A percentile compares a stretch with the other conserved stretches of the same genome.
Conservation (phyloP, 225 moss, liverwort and hornwort genomes). For the Anthoceros angustus region DNA sequence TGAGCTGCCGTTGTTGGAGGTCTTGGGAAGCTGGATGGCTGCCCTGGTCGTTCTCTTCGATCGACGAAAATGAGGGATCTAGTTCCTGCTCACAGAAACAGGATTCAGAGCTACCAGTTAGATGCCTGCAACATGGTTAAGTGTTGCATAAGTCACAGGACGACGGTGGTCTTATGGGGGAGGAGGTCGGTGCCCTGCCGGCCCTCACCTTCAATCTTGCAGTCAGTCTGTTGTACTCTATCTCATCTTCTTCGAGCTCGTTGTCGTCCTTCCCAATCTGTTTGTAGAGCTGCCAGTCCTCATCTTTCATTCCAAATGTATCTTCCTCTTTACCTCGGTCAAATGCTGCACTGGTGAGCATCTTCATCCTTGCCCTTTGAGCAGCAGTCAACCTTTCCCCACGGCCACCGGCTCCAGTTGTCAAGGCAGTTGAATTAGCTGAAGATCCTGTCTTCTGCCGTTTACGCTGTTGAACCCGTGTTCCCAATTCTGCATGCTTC, state of each 20-base stretch:
- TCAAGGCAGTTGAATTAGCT: conserved; percentile 20
- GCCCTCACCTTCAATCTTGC: conserved; percentile 54
- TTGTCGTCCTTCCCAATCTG: conserved; percentile 93
- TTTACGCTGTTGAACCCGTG: conserved; percentile 73
- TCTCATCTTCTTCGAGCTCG: conserved; percentile 89
- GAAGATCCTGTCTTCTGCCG: conserved; percentile 56
- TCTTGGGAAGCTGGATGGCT: conserved; percentile 31
- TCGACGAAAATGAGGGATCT: conserved; percentile 58
- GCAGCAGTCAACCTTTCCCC: conserved; percentile 73
- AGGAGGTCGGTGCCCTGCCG: background rate
- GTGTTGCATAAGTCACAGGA: background rate
- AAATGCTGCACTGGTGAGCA: conserved; percentile 84
- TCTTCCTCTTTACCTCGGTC: conserved; percentile 97
- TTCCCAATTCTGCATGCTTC: conserved; percentile 60
- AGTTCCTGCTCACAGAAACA: conserved; percentile 42
- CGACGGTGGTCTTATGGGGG: background rate
- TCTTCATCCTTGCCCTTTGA: conserved; percentile 89
- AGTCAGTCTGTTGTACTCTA: conserved; percentile 57
- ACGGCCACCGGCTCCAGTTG: conserved; percentile 74
- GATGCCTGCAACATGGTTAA: background rate
- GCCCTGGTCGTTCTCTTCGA: conserved; percentile 15
- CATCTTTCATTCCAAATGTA: conserved; percentile 87
- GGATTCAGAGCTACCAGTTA: background rate
- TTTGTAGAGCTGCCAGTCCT: conserved; percentile 96
- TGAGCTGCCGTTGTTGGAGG: conserved; percentile 38